Conservation (phyloP, 305 asterid species). For the Fraxinus greggii region DNA sequence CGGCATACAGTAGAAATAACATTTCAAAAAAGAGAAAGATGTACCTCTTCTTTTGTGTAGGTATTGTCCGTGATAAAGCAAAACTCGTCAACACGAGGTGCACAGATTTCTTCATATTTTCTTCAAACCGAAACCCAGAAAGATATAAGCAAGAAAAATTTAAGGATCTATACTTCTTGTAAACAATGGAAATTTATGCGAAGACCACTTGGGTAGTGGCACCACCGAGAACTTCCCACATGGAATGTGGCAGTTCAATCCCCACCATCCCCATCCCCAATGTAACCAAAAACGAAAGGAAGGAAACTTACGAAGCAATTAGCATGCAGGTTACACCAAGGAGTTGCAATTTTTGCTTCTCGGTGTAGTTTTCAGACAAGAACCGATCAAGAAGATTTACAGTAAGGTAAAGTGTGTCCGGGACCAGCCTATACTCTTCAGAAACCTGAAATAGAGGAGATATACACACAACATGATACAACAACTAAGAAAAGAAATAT, state of each 20-base stretch:
- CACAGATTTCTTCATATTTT: constrained; percentile 95
- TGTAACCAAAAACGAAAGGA: background rate
- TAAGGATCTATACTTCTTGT: background rate
- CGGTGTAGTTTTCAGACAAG: constrained; percentile 67
- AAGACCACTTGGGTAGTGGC: background rate
- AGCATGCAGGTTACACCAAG: constrained; percentile 99
- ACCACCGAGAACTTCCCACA: background rate
- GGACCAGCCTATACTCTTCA: constrained; percentile 86
- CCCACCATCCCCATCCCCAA: background rate
- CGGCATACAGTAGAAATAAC: constrained; percentile 11
- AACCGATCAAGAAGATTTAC: constrained; percentile 94
- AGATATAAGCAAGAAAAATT: constrained; percentile 15
- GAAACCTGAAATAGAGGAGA: constrained; percentile 62
- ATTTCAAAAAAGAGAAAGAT: constrained; percentile 13
- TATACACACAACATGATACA: background rate
- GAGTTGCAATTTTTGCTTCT: constrained; percentile 89
- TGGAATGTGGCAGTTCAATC: background rate
- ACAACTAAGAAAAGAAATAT: background rate
- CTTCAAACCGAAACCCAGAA: constrained; percentile 39
- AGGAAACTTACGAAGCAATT: constrained; percentile 82
- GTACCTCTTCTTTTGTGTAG: constrained; percentile 85
- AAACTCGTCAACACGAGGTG: constrained; percentile 92
- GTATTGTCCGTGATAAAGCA: constrained; percentile 94
- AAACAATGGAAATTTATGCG: constrained; percentile 53
- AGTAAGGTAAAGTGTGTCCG: constrained; percentile 97